phyloP scores from a whole-genome alignment of 495 filamentous ascomycete genomes.

The Lasiosphaeris hirsuta region DNA sequence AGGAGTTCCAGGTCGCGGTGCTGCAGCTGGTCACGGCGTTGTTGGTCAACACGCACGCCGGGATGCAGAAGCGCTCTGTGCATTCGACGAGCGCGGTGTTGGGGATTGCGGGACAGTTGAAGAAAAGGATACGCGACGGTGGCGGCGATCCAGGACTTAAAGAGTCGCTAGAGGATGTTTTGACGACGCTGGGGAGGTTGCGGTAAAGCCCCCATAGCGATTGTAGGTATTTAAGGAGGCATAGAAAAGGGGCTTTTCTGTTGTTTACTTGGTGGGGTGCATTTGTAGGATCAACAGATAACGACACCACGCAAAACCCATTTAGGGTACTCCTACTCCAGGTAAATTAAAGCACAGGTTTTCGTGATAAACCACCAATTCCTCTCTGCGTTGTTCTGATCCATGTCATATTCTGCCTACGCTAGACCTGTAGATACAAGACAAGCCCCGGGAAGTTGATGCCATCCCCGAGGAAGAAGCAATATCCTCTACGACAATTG shows the following conservation, averaged over 20 bases:
- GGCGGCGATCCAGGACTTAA: background rate
- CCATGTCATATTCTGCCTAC: too few relatives aligned
- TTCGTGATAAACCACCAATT: too few relatives aligned
- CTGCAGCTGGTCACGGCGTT: constrained; percentile 50
- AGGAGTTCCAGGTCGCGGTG: constrained; percentile 48
- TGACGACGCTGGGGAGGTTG: background rate
- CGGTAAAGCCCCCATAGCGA: background rate
- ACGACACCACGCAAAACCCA: too few relatives aligned
- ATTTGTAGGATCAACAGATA: background rate
- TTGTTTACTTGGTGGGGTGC: background rate
- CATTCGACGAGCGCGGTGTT: constrained; percentile 40
- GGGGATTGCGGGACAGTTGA: constrained; percentile 38
- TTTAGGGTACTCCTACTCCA: too few relatives aligned
- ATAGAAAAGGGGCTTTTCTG: background rate
- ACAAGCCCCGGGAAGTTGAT: too few relatives aligned
- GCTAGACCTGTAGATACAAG: too few relatives aligned
- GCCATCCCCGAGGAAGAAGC: too few relatives aligned
- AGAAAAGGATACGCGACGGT: background rate
- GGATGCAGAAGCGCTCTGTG: constrained; percentile 42
- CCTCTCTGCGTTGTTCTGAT: too few relatives aligned
- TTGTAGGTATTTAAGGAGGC: background rate
- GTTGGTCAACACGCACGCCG: constrained; percentile 42
- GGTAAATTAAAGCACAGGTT: too few relatives aligned
- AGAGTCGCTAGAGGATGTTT: constrained; percentile 6
- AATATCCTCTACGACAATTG: too few relatives aligned